These are phyloP conservation scores for Steccherinum ochraceum DNA, from an alignment of 768 basidiomycete species.

Conservation along the genomic window DNA sequence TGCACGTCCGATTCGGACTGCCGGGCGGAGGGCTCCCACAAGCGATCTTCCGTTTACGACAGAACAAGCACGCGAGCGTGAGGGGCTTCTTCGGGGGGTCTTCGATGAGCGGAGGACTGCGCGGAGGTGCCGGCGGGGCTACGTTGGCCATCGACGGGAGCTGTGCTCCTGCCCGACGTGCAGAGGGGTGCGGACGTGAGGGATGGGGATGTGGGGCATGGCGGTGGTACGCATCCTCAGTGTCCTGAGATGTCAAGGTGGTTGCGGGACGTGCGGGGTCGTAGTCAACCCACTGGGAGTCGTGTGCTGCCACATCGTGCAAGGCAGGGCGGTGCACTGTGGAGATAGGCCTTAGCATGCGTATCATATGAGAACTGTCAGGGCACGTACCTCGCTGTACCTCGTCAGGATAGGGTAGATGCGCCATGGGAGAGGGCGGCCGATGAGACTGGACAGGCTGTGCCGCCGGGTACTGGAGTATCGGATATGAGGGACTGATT, in stretches of 20 bases:
- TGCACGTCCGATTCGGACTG: constrained; percentile 27
- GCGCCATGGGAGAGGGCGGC: constrained; percentile 9
- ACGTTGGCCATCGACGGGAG: too few species aligned
- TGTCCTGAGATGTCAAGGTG: too few species aligned
- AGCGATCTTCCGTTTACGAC: constrained; percentile 33
- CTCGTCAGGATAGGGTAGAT: constrained; percentile 9
- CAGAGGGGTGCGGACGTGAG: background rate
- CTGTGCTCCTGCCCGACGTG: too few species aligned
- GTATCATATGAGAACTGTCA: too few species aligned
- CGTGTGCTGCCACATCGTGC: background rate
- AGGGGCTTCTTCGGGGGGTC: constrained; percentile 30
- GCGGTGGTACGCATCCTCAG: background rate
- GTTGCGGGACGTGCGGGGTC: background rate
- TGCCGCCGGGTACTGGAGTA: background rate
- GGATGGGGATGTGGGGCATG: background rate
- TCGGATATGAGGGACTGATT: background rate
- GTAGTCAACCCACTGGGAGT: background rate
- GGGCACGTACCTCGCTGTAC: background rate
- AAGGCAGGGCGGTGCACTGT: background rate
- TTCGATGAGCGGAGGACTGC: constrained; percentile 17
- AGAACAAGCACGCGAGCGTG: constrained; percentile 34
- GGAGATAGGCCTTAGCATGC: too few species aligned
- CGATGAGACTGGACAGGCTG: background rate
- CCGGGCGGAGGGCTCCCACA: constrained; percentile 27
- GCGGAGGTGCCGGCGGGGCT: constrained; percentile 6